Conservation (phyloP, 805 yeast genomes). For the Candida ulmi region DNA sequence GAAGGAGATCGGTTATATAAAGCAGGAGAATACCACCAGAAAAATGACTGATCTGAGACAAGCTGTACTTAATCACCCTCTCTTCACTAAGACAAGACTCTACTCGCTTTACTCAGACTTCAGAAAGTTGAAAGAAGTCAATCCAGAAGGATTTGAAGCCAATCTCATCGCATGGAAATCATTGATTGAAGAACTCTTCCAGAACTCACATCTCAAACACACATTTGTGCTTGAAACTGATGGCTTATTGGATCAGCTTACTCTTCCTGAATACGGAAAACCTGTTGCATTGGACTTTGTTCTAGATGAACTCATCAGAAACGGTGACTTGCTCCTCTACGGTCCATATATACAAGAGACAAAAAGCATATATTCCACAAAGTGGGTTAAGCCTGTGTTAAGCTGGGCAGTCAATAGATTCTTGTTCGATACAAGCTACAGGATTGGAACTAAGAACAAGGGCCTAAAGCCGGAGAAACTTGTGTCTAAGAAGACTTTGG, state of each 20-base stretch:
- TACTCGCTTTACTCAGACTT: constrained; percentile 35
- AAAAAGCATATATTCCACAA: constrained; percentile 16
- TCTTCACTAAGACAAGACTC: constrained; percentile 29
- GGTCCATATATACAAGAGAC: constrained; percentile 14
- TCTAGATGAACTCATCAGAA: constrained; percentile 25
- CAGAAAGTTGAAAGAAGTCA: constrained; percentile 28
- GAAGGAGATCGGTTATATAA: too few relatives aligned
- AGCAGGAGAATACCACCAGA: too few relatives aligned
- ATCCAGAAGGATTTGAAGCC: constrained; percentile 37
- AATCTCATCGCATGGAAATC: constrained; percentile 33
- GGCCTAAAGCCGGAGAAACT: constrained; percentile 15
- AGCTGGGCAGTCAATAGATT: constrained; percentile 19
- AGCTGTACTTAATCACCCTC: constrained; percentile 13
- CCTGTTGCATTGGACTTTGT: constrained; percentile 32
- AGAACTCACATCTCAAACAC: constrained; percentile 6
- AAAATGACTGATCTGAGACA: constrained; percentile 13
- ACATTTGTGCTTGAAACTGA: constrained; percentile 22
- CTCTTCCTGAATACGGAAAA: constrained; percentile 25
- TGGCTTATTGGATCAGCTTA: constrained; percentile 22
- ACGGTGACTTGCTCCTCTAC: constrained; percentile 24
- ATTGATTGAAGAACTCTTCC: constrained; percentile 18
- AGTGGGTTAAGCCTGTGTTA: constrained; percentile 20
- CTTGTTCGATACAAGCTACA: constrained; percentile 19
- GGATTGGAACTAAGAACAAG: constrained; percentile 10
- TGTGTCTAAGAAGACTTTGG: constrained; percentile 15